These are phyloP conservation scores for Cladophialophora psammophila DNA, from an alignment of 2,329 filamentous ascomycete genomes.

Conservation along the genomic window DNA sequence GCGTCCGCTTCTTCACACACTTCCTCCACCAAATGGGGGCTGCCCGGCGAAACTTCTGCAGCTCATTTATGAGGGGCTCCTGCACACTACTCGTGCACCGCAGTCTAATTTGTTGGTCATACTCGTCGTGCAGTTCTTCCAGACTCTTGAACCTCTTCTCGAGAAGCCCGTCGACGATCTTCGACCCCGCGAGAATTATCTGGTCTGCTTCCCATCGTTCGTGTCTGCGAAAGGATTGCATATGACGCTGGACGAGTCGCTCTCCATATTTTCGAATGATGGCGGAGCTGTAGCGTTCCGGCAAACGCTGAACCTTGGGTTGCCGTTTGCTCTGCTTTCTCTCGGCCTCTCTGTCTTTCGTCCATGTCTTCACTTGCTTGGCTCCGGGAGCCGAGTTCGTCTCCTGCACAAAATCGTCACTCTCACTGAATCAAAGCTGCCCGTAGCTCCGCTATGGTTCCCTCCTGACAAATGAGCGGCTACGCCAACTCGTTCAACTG, in stretches of 20 bases:
- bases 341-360: background rate
- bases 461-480: background rate
- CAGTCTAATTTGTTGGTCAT: background rate
- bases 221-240: conserved; percentile 4
- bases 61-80: background rate
- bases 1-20: background rate
- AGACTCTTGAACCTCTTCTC: conserved; percentile 8
- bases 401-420: background rate
- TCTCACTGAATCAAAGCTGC: background rate
- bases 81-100: background rate
- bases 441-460: background rate
- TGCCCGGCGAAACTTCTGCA: conserved; percentile 8
- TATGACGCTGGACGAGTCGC: conserved; percentile 10
- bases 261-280: conserved; percentile 2
- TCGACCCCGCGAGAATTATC: background rate
- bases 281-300: background rate
- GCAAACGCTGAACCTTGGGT: background rate
- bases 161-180: conserved; percentile 5
- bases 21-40: conserved; percentile 5
- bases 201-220: background rate
- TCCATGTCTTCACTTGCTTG: background rate
- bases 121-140: conserved; percentile 7
- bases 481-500: background rate
- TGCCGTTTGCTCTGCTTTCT: background rate
- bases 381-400: background rate